phyloP scores from a whole-genome alignment of 2,329 filamentous ascomycete species.

The Fusarium xylarioides region DNA sequence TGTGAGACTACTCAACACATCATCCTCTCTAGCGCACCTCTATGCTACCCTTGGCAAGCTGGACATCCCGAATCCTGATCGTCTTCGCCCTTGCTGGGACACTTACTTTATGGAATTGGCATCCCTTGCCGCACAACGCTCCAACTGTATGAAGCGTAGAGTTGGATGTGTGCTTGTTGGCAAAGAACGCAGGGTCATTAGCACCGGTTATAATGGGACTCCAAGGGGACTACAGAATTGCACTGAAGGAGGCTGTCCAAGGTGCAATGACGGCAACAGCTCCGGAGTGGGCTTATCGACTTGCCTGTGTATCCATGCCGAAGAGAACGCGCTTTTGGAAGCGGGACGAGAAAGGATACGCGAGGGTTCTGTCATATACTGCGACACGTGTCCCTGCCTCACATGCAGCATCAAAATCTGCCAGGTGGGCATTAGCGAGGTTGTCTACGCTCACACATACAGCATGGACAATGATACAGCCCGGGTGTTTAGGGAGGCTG shows the following conservation, averaged over 20 bases:
- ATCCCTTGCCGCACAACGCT: constrained; percentile 85
- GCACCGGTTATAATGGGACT: constrained; percentile 98
- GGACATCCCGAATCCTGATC: constrained; percentile 79
- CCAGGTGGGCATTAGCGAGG: constrained; percentile 94
- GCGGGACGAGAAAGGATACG: constrained; percentile 90
- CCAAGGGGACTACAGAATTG: constrained; percentile 89
- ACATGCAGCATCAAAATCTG: constrained; percentile 99
- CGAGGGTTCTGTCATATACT: constrained; percentile 85
- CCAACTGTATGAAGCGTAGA: constrained; percentile 97
- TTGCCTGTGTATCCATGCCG: constrained; percentile 95
- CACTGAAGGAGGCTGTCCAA: constrained; percentile 86
- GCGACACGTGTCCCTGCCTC: constrained; percentile 94
- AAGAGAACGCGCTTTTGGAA: constrained; percentile 96
- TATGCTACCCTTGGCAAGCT: constrained; percentile 77
- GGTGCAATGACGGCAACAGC: constrained; percentile 81
- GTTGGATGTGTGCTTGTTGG: constrained; percentile 92
- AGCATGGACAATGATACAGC: constrained; percentile 92
- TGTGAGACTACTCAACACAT: constrained; percentile 87
- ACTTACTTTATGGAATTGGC: constrained; percentile 99
- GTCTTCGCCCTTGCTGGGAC: constrained; percentile 92
- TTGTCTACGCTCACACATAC: constrained; percentile 93
- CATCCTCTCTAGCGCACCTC: constrained; percentile 74
- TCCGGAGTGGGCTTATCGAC: constrained; percentile 80
- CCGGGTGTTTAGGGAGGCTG: constrained; percentile 82
- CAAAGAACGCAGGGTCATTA: constrained; percentile 84